Evolutionary conservation across 2,329 filamentous ascomycete species (phyloP), one percentile per base, ranked within the genome.

Genomic region (Nannizziopsis barbatae): DNA sequence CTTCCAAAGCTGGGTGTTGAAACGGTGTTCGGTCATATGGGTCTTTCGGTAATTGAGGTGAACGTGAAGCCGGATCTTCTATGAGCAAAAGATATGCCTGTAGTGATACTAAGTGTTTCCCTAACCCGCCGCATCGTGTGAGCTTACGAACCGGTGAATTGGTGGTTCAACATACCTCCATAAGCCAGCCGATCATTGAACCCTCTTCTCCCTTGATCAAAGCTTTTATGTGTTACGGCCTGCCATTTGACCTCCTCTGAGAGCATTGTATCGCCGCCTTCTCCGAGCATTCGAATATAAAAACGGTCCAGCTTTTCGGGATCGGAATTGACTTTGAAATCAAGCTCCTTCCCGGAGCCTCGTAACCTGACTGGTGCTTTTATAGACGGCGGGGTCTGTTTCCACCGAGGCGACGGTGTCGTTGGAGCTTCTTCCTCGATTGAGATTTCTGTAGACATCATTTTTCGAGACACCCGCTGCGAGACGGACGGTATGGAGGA

Each of bases 221-320:
- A 96, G 68, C 88, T 95, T 77, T 96, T 96, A 68, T 96, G 92
- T 56, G 92, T 98, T 49, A 98, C 79, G 27, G 89, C 89, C 60
- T 96, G 72, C 92, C 92, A 98, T 71, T 95, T 96, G 53, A 92
- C 75, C 70, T 98, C 90, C 12, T 95, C 89, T 1, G 84, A 81
- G 50, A 98, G 73, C 64, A 92, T 65, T 57, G 76, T 77, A 56
- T 84, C 78, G 50, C 85, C 86, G 40, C 76, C 80, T 41, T 72
- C 73, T 5, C 89, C 90, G 48, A 96, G 70, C 57, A 96, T 76
- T 46, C 74, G 74, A 56, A 77, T 74, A 66, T 95, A 94, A 65
- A 87, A 84, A 42, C 77, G 72, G 63, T 96, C 84, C 48, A 98
- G 73, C 60, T 74, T 73, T 55, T 71, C 73, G 8, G 86, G 85